Base-by-base conservation (phyloP, 1,284 basidiomycete genomes). In the Hemileia vastatrix region DNA sequence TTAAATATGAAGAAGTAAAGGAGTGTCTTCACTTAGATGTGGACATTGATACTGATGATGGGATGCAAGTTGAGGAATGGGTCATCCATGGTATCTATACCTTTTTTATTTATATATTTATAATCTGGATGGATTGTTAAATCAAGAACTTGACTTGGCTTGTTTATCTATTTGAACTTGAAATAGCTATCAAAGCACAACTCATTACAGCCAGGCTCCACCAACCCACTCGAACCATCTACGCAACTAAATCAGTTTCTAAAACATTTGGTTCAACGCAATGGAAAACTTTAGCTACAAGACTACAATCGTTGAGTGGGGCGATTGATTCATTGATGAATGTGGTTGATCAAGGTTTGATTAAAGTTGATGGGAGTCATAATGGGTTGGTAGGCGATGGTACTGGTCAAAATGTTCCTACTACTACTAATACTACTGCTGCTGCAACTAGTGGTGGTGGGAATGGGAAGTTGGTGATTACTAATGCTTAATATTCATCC, bases 1-100 rank as follows among this genome's bases (percentile, higher is more conserved):
- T 63, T 2, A 48, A 54, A 31, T 63, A 63, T 51, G 23, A n/a
- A 21, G 60, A 63, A 40, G 53, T 63, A 13, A 50, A 63, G 33
- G 33, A 43, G 4, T 43, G 52, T 31, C 44, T 63, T 23, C 53
- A 47, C 27, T 51, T 63, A 18, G 36, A 45, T 8, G 53, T 43
- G 13, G 33, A 43, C 4, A 55, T 49, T 5, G 60, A 63, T 18
- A 54, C 55, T 50, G 60, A 63, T 5, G 60, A 63, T 32, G 60
- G 60, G 18, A 63, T 63, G 53, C 53, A 63, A 27, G 60, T 63
- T 9, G 60, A 63, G 48, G 60, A 63, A 63, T 63, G 60, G 60
- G 53, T 63, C 13, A 63, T 63, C 21, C 50, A 63, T 45, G 60
- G 60, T 63, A 40, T 31, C 53, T n/a, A 27, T 11, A n/a, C 19